Evolutionary conservation across 1,139 yeast species (phyloP), one percentile per base, ranked within the genome.

Genomic region (Yamadazyma atmosphaerica): DNA sequence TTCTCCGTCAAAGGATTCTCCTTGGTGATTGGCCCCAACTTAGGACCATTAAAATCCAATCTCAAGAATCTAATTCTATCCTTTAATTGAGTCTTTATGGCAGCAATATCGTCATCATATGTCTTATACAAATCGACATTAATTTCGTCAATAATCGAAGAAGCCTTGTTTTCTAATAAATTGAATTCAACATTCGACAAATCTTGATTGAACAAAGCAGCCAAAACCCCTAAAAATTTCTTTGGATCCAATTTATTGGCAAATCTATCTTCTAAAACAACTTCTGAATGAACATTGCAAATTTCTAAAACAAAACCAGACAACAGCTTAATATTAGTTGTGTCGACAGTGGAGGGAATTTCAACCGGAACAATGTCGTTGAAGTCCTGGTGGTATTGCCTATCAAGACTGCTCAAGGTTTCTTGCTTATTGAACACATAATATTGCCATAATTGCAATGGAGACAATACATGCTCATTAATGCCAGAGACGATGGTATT

Each of bases 381-480:
- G n/a, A 25, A 37, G 10, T 49, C 42, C 7, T 67, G 63, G 2
- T 63, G 57, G n/a, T 81, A 81, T 7, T 72, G 59, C 1, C 65
- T 58, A 36, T 63, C 59, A 33, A 77, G 51, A 4, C 56, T 54
- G 0, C 47, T 46, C 28, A 74, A 52, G 38, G 69, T 65, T 2
- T 49, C 54, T 10, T 54, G 48, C 32, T 76, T 79, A 56, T 87
- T 75, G 33, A 89, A 72, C 9, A 84, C 90, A 54, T 89, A 92
- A 59, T 65, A 92, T 59, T 92, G 89, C 98, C 98, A 92, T 38
- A 92, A 71, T 43, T 81, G 74, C 40, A 88, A 63, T 8, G 74
- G 70, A 18, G 75, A 81, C 33, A 88, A 53, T 1, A 89, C 96
- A 49, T 86, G 81, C 7, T 68, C 61, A 42, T 77, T 74, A 36